Evolutionary conservation across 164 flowering plant species (phyloP).

Genomic region (Piper longum): DNA sequence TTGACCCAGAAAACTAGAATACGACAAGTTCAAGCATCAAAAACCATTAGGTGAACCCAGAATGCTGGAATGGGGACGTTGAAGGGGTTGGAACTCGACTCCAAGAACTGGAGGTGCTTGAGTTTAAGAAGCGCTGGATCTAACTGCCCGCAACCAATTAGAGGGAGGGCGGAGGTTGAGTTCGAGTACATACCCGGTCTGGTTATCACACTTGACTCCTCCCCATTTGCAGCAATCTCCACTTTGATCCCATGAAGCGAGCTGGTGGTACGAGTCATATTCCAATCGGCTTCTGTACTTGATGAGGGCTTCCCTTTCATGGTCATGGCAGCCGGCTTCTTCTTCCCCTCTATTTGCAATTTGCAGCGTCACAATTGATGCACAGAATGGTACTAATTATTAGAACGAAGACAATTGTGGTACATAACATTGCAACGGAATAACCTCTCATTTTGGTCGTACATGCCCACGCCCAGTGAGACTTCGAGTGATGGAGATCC

Average conservation of each 20-base stretch:
- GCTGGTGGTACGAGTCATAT: too few species aligned
- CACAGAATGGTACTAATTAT: too few species aligned
- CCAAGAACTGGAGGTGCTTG: constrained; percentile 6
- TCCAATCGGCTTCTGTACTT: too few species aligned
- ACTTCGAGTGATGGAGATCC: too few species aligned
- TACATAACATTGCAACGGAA: too few species aligned
- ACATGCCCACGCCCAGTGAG: too few species aligned
- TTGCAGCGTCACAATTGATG: too few species aligned
- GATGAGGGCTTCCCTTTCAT: too few species aligned
- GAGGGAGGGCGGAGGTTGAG: neutral
- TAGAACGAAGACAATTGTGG: too few species aligned
- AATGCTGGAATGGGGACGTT: constrained; percentile 4
- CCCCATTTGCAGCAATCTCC: constrained; percentile 4
- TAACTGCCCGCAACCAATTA: neutral
- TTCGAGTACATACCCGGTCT: constrained; percentile 4
- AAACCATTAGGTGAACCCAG: constrained; percentile 4
- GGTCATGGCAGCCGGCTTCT: too few species aligned
- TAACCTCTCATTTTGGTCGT: too few species aligned
- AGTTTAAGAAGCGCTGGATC: constrained; percentile 8
- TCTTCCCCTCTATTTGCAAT: too few species aligned
- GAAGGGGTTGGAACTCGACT: constrained; percentile 7
- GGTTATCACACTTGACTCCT: constrained; percentile 3
- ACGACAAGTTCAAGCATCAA: constrained; percentile 7
- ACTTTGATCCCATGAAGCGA: constrained; percentile 6
- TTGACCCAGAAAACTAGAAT: neutral